Evolutionary conservation across 192 early-diverging fungal species (phyloP), one percentile per base, ranked within the genome.

Genomic region (Geranomyces variabilis): DNA sequence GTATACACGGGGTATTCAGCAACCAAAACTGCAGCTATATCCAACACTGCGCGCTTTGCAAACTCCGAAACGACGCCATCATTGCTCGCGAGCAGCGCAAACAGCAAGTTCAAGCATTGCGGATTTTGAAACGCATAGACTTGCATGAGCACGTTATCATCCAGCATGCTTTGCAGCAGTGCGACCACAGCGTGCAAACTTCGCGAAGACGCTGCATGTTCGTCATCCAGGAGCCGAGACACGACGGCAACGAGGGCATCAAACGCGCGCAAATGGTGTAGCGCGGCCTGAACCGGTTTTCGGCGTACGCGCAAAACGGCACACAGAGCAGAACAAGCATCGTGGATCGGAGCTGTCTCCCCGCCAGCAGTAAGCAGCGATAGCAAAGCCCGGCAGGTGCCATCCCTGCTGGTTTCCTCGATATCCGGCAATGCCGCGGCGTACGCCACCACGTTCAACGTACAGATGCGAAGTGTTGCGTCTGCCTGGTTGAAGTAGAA

Each of bases 1-100:
- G 24, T 45, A 63, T 71, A 71, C 17, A 49, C 53, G 10, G 70
- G 70, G 36, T 51, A 71, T 2, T 71, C 70, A 19, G 43, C 13
- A 22, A 45, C 14, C 41, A 71, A 26, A 24, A 71, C 48, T 1
- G 1, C 5, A 17, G 34, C 47, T 13, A 64, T 64, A 21, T 71
- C 61, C 24, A 71, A 31, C 6, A 71, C 63, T n/a, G 15, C n/a
- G 17, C 12, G 15, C 36, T 63, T 24, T 13, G 70, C 70, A 71
- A 71, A 71, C 30, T 21, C 13, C 21, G 70, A 63, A 10, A 48
- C 30, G 46, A 14, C 19, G n/a, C 28, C 6, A 48, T 63, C 43
- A 24, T 22, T 28, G 19, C n/a, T 43, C n/a, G 34, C 45, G 9
- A 66, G 22, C 2, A 74, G 51, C 0, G 14, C 21, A 22, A 56